A percentile compares a stretch with the other conserved stretches of the same genome.
These are phyloP conservation scores for Amanita fuliginea DNA, from an alignment of 768 basidiomycete species.

Conservation along the genomic window DNA sequence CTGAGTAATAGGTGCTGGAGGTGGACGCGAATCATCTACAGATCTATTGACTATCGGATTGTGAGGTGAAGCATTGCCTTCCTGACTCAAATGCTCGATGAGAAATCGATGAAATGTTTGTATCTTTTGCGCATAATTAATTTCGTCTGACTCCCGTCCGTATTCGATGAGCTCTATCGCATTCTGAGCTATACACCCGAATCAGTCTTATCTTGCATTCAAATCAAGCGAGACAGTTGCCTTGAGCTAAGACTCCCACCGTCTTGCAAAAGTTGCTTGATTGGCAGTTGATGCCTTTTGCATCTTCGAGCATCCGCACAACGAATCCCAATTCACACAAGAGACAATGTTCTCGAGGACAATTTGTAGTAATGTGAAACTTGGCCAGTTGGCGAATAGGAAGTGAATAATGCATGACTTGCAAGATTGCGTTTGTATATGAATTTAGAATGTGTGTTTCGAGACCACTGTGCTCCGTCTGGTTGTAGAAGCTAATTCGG, in stretches of 20 bases:
- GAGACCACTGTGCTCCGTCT: conserved; percentile 80
- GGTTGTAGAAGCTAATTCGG: conserved; percentile 75
- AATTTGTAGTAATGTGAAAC: conserved; percentile 84
- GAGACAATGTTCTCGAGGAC: conserved; percentile 84
- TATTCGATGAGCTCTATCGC: conserved; percentile 87
- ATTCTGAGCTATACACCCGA: conserved; percentile 38
- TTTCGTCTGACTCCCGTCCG: conserved; percentile 59
- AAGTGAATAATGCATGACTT: conserved; percentile 76
- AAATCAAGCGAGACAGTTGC: conserved; percentile 25
- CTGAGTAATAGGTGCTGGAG: conserved; percentile 72
- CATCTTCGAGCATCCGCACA: conserved; percentile 92
- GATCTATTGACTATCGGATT: conserved; percentile 42
- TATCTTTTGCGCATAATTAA: conserved; percentile 81
- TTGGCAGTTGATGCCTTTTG: conserved; percentile 88
- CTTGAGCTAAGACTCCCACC: conserved; percentile 79
- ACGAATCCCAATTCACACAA: conserved; percentile 94
- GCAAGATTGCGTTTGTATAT: conserved; percentile 86
- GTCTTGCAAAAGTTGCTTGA: conserved; percentile 96
- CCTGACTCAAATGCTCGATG: conserved; percentile 70
- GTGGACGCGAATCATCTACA: conserved; percentile 7
- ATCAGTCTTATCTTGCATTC: neutral
- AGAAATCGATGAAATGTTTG: conserved; percentile 94
- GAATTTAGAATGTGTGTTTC: conserved; percentile 97
- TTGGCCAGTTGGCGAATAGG: conserved; percentile 80
- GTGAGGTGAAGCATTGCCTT: conserved; percentile 53